Evolutionary conservation across 208 protist genomes (phyloP), one percentile per base, ranked within the genome.

Genomic region (Vickermania ingenoplastis): DNA sequence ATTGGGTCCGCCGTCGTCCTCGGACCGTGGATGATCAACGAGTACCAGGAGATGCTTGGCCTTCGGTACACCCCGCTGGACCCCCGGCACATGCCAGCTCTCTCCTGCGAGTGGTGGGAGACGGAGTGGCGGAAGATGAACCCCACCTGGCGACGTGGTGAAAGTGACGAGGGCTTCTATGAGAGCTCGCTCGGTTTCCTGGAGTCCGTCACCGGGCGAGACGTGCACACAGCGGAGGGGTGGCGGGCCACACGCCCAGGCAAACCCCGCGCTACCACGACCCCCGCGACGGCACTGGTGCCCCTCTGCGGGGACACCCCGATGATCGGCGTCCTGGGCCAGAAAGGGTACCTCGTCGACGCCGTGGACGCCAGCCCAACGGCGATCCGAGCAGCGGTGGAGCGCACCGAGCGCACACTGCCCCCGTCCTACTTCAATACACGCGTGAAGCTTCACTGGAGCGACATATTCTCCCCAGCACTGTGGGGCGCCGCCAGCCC

Each of bases 261-360:
- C 22, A 23, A 5, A 24, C 23, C 13, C 27, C n/a, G 23, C 26
- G 62, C 31, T 59, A 71, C 31, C 31, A 41, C 51, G 13, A n/a
- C 2, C 25, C 51, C 1, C 7, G 25, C 31, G 14, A 52, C 25
- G 48, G 50, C 50, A 7, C 53, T 95, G 27, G 84, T 95, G 45
- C 85, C 89, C 5, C 79, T 95, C n/a, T 95, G 85, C 64, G 89
- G 89, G 3, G 89, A 95, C 59, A 91, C 89, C 1, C 85, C 85
- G 3, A 92, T 95, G 52, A 61, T 95, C 5, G 67, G 67, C 25
- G 78, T 75, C 25, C 58, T 91, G 21, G 83, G 75, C 0, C 30
- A 70, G 63, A 77, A 81, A 26, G 89, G 89, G 7, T 95, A 83
- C 66, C 75, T 87, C 51, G 89, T 95, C 63, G 81, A 92, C 55